Evolutionary conservation across 352 stramenopile genomes (phyloP), one percentile per base, ranked within the genome.

Genomic region (Phytophthora nicotianae): DNA sequence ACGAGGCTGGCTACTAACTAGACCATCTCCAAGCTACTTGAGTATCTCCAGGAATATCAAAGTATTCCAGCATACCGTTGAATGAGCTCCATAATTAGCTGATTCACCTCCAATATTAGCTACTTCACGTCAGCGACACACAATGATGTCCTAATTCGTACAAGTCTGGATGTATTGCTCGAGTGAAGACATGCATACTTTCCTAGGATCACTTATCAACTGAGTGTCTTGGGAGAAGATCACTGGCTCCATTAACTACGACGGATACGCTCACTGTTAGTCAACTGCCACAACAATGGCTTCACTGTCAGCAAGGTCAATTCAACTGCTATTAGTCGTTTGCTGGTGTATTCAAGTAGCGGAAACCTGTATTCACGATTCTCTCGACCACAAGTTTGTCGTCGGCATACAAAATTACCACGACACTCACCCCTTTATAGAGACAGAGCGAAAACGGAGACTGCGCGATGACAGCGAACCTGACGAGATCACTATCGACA

Each of bases 321-420:
- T 19, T 13, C 17, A 53, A 5, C 7, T 62, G 16, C 21, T 71
- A 20, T 40, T 61, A 33, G 32, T 58, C 17, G 16, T 8, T 1
- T 58, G 20, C 29, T 68, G 38, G 16, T 58, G 20, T 24, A 17
- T 16, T 24, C 47, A 49, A 24, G 2, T 58, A 13, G 41, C 49
- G 3, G 16, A 61, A 17, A 42, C 63, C 20, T 77, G 69, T 42
- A 77, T 77, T 26, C 69, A 77, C 23, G 69, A 77, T 61, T 58
- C 42, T 8, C 57, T 77, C 0, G 49, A 70, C 6, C 65, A 74
- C 47, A 57, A 63, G 14, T 42, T 50, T 33, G 45, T 62, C 0
- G 41, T 19, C 5, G 57, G 56, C 26, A 0, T 41, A 19, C 69
- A 77, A 16, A 42, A 14, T 1, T 77, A 77, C 40, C 42, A 63